Evolutionary conservation across 371 early-diverging fungal species (phyloP).

Genomic region (Scutellospora calospora): DNA sequence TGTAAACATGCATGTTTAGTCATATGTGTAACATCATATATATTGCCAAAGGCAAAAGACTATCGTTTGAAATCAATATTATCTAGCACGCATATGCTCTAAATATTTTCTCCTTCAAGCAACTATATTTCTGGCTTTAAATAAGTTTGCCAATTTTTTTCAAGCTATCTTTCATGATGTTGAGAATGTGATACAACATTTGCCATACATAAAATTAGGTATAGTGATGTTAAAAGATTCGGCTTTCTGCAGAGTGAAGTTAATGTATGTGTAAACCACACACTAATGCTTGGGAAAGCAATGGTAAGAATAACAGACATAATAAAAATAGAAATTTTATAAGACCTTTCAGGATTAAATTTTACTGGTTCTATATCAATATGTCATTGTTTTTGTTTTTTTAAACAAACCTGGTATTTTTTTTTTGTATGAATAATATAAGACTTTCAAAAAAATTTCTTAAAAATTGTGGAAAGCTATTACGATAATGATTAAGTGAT

Average conservation of each 20-base stretch:
- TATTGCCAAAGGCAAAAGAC: conserved; percentile 12
- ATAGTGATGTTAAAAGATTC: not conserved
- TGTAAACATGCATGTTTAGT: conserved; percentile 7
- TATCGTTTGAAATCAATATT: conserved; percentile 25
- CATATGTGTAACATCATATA: not conserved
- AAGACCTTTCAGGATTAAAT: no score
- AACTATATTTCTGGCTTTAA: not conserved
- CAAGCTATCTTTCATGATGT: not conserved
- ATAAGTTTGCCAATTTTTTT: not conserved
- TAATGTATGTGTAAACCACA: conserved; percentile 9
- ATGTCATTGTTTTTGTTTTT: no score
- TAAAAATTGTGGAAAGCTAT: no score
- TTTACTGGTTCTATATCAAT: no score
- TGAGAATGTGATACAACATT: not conserved
- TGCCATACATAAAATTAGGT: not conserved
- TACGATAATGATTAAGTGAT: no score
- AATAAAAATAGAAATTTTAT: no score
- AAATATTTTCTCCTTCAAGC: not conserved
- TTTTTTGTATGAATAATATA: no score
- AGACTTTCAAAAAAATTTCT: no score
- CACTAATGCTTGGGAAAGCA: no score
- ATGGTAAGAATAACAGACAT: no score
- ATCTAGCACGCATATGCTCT: not conserved
- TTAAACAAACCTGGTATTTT: no score
- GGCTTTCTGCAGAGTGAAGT: conserved; percentile 6